phyloP scores from a whole-genome alignment of 768 basidiomycete species.

The Termitomyces eurrhizus region DNA sequence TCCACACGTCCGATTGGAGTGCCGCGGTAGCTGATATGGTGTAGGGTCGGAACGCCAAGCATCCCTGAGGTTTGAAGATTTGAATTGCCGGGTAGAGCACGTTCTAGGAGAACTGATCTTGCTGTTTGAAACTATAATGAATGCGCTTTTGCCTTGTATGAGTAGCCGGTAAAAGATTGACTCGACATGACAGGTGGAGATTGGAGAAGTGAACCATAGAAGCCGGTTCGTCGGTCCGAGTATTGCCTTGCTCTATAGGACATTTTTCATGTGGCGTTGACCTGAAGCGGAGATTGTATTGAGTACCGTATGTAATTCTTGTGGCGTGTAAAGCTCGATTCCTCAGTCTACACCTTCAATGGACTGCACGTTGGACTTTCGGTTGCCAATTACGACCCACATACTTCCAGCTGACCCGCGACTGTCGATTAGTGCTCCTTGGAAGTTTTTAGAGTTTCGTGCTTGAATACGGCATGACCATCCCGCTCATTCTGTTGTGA shows the following conservation, averaged over 20 bases:
- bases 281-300: background rate
- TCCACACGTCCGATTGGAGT: too few species aligned
- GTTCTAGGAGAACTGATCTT: too few species aligned
- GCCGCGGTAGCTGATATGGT: background rate
- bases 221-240: background rate
- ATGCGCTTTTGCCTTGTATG: background rate
- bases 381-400: background rate
- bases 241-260: background rate
- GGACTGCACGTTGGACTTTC: too few species aligned
- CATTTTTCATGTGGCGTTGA: background rate
- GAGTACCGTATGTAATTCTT: background rate
- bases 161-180: background rate
- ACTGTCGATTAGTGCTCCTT: background rate
- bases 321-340: background rate
- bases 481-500: background rate
- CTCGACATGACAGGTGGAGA: background rate
- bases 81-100: background rate
- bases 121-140: too few species aligned
- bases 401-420: background rate
- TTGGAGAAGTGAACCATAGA: background rate
- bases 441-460: background rate
- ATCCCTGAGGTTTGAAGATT: background rate
- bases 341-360: background rate
- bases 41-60: background rate
- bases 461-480: background rate